Evolutionary conservation across 768 basidiomycete species (phyloP), one percentile per base, ranked within the genome.

Genomic region (Auricularia auricula-judae): DNA sequence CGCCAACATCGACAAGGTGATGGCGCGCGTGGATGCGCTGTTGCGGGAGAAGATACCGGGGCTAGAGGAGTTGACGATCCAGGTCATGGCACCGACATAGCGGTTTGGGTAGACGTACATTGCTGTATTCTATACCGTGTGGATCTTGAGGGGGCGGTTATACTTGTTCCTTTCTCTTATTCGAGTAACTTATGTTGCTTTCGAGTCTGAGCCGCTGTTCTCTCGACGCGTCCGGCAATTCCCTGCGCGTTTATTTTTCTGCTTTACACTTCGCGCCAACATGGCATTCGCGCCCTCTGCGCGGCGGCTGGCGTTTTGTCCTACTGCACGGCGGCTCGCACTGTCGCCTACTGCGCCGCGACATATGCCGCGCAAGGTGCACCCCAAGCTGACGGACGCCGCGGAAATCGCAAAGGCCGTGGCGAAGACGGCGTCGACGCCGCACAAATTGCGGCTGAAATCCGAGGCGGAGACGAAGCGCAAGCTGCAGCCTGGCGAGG

Each of bases 41-140:
- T 71, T 99, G 68, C 82, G 86, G 69, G 78, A 80, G 68, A 81
- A 81, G 68, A 93, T 99, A 72, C 77, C 81, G 7, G 93, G 92
- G 42, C 74, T 99, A 51, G 88, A 90, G 67, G 93, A 98, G 75
- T 74, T 99, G 65, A 91, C 89, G 2, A 87, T 99, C 68, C 96
- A 99, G 75, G 81, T 95, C 7, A 59, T 59, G 56, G 23, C 56
- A 0, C 16, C 16, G 14, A 59, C 56, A 59, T 59, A 51, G 21
- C 47, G 5, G 0, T 18, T 51, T 5, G 0, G 21, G 10, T 51
- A 51, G 47, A 51, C 47, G 21, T 16, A 51, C 47, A 42, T 51
- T 16, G 21, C 18, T 18, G 47, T 51, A 21, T 51, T 18, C 14
- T 51, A 5, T 51, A 18, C 14, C 47, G 14, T 21, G 47, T 51